Base-by-base conservation (phyloP, 2,329 filamentous ascomycete genomes). In the Akanthomyces uredinophilus region DNA sequence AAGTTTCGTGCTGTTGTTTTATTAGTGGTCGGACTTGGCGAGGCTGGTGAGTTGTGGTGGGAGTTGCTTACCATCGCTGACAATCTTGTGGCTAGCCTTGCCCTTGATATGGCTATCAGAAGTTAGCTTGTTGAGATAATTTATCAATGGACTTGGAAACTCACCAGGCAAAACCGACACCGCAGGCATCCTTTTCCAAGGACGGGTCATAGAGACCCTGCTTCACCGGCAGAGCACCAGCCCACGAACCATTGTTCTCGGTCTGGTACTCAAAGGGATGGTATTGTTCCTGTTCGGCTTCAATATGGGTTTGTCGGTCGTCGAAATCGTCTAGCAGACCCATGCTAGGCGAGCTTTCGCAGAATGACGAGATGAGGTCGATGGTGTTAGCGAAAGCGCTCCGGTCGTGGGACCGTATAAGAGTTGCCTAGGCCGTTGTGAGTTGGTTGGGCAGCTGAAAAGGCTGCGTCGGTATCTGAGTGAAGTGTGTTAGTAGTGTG, bases 81-180 rank as follows among this genome's bases (percentile, higher is more conserved):
- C 90, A 73, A 98, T 98, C 76, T 98, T 99, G 84, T 98, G 95
- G 82, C 93, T 98, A 66, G 93, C 78, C 77, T 91, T 90, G 81
- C 95, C 95, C 83, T 98, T 98, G 78, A 98, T 98, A 77, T 98
- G 91, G 81, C 92, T 96, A 41, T 10, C 35, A 24, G 27, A 35
- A 64, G 63, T 68, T 39, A 58, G 43, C 27, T 29, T 43, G 41
- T 50, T 8, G 20, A 54, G 7, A 29, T 5, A 27, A n/a, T 35
- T 11, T 8, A 35, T 35, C 32, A 8, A 8, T 35, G 32, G 4
- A 35, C 39, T 5, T 60, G 18, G 11, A 22, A n/a, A 32, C 87
- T 81, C 83, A 96, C 92, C 94, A 96, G 78, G 94, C 92, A 79
- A 99, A 99, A 76, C 95, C 95, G 72, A 99, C 95, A 90, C 95